These are phyloP conservation scores for Brassica incana DNA, from an alignment of 345 rosid genomes.

Conservation along the genomic window DNA sequence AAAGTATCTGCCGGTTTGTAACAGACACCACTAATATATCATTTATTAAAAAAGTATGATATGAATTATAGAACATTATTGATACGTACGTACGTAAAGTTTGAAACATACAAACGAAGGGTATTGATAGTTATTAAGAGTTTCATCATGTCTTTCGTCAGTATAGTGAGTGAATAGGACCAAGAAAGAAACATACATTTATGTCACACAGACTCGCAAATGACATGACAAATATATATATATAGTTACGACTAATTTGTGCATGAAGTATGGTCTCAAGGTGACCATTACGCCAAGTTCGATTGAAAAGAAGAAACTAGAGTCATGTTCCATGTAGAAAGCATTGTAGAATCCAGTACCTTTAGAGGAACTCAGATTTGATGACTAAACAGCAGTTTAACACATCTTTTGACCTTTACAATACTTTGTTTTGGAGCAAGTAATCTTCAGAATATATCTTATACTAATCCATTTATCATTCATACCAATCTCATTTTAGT, in stretches of 20 bases:
- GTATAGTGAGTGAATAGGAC: not conserved
- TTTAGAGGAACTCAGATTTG: not conserved
- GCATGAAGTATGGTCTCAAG: conserved; percentile 36
- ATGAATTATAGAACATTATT: not conserved
- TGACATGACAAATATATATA: conserved; percentile 4
- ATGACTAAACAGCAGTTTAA: no score
- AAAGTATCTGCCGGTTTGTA: not conserved
- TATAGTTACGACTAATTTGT: conserved; percentile 30
- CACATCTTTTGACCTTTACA: no score
- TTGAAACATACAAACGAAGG: no score
- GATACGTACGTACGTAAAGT: no score
- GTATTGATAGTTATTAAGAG: not conserved
- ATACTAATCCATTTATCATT: no score
- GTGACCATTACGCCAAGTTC: conserved; percentile 28
- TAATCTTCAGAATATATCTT: no score
- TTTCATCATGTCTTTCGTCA: not conserved
- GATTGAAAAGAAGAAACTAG: conserved; percentile 8
- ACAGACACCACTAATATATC: not conserved
- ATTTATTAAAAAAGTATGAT: not conserved
- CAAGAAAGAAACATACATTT: not conserved
- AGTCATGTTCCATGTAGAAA: not conserved
- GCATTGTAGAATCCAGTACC: not conserved
- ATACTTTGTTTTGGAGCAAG: no score
- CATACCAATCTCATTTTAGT: no score
- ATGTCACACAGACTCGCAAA: conserved; percentile 6